phyloP scores from a whole-genome alignment of 345 rosid species.

The Pistacia integerrima region DNA sequence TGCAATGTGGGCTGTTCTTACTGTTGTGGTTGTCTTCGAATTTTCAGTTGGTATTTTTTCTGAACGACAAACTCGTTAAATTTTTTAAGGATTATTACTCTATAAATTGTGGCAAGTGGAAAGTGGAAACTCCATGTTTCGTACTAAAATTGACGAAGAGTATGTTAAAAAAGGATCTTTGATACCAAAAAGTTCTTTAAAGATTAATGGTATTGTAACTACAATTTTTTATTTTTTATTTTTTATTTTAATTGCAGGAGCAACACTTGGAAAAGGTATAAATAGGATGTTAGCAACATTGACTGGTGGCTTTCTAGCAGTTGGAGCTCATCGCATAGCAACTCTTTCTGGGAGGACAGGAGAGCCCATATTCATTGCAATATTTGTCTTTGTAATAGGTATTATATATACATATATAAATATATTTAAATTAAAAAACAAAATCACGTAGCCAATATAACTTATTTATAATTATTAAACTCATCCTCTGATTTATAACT shows the following conservation, averaged over 20 bases:
- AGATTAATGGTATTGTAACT: too few relatives aligned
- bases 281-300: slow-evolving; percentile 45
- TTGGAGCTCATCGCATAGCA: slow-evolving; percentile 38
- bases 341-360: slow-evolving; percentile 23
- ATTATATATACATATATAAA: too few relatives aligned
- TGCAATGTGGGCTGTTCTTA: slow-evolving; percentile 48
- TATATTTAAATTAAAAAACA: too few relatives aligned
- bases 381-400: slow-evolving; percentile 36
- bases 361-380: slow-evolving; percentile 27
- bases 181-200: too few relatives aligned
- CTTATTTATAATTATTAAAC: neutral
- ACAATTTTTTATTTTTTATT: neutral
- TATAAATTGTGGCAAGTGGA: too few relatives aligned
- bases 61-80: neutral
- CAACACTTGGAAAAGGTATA: slow-evolving; percentile 43
- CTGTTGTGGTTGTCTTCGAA: slow-evolving; percentile 39
- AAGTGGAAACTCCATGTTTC: too few relatives aligned
- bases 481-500: neutral
- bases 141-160: too few relatives aligned
- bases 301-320: slow-evolving; percentile 31
- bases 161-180: too few relatives aligned
- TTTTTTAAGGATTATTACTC: too few relatives aligned
- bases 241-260: slow-evolving; percentile 18
- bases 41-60: slow-evolving; percentile 42
- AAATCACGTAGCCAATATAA: too few relatives aligned